Percentiles rank a stretch among this genome's conserved stretches.
phyloP scores from a whole-genome alignment of 306 rosid species.

The Canavalia gladiata region DNA sequence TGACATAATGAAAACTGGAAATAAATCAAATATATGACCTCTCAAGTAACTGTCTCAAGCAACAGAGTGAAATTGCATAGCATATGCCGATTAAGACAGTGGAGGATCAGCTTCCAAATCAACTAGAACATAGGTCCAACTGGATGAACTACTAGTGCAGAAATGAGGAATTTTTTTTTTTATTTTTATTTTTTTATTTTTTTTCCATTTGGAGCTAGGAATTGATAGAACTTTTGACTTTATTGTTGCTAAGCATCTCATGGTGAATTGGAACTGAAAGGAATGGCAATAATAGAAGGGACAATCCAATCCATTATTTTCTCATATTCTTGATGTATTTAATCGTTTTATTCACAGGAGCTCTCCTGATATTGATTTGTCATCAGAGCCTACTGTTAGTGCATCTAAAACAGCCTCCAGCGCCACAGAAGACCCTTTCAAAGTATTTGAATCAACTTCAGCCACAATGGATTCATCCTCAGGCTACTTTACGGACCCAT shows the following conservation, averaged over 20 bases:
- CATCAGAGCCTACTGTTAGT: slow-evolving; percentile 60
- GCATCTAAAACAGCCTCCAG: slow-evolving; percentile 64
- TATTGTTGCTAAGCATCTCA: slow-evolving; percentile 37
- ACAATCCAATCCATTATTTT: slow-evolving; percentile 33
- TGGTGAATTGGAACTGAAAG: slow-evolving; percentile 15
- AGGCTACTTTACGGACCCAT: slow-evolving; percentile 67
- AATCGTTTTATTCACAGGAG: slow-evolving; percentile 66
- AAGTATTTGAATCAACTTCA: slow-evolving; percentile 63
- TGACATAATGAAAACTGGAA: not conserved
- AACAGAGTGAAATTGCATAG: not conserved
- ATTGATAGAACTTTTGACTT: slow-evolving; percentile 24
- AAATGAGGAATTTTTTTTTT: slow-evolving; percentile 13
- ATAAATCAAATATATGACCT: no score
- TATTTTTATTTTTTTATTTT: not conserved
- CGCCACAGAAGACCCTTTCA: slow-evolving; percentile 73
- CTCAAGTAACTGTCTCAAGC: not conserved
- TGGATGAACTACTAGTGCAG: not conserved
- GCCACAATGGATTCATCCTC: slow-evolving; percentile 52
- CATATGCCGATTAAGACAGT: not conserved
- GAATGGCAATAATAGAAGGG: slow-evolving; percentile 28
- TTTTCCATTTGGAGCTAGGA: slow-evolving; percentile 30
- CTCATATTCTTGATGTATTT: slow-evolving; percentile 39
- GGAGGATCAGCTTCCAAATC: not conserved
- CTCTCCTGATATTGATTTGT: slow-evolving; percentile 67
- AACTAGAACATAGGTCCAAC: not conserved